Evolutionary conservation across 2,329 filamentous ascomycete genomes (phyloP).

Genomic region (Chaetothyriales sp.): DNA sequence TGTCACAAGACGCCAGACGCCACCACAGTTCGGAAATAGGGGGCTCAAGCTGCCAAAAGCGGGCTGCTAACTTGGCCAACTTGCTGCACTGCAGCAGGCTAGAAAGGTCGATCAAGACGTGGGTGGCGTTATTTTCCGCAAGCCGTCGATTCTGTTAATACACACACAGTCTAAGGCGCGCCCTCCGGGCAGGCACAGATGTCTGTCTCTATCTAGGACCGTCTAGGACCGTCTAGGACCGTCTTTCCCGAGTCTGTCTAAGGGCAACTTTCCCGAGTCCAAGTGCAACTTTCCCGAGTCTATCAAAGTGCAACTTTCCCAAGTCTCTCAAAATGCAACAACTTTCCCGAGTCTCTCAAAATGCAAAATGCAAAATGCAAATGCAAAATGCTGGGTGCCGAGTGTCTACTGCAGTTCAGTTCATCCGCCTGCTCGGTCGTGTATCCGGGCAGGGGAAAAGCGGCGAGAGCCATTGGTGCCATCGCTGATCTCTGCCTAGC

Average conservation of each 20-base stretch:
- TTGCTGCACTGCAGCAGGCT: neutral
- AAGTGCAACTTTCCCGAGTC: neutral
- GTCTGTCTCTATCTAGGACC: neutral
- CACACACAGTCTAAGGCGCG: neutral
- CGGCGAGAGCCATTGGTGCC: neutral
- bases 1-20: too few species aligned
- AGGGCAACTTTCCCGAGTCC: too few species aligned
- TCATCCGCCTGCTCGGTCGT: neutral
- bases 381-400: neutral
- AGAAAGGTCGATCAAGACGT: neutral
- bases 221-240: neutral
- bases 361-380: too few species aligned
- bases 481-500: slow-evolving; percentile 22
- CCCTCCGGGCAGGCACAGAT: neutral
- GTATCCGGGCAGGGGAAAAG: neutral
- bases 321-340: neutral
- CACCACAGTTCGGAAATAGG: neutral
- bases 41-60: neutral
- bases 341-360: neutral
- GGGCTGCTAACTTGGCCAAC: neutral
- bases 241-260: neutral
- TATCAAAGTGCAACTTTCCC: too few species aligned
- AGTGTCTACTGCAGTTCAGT: neutral
- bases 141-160: neutral
- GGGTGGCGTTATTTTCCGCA: neutral